Percentiles rank a stretch among this genome's conserved stretches.
Evolutionary conservation across 2,329 filamentous ascomycete genomes (phyloP).

Genomic region (Diaporthe australafricana): DNA sequence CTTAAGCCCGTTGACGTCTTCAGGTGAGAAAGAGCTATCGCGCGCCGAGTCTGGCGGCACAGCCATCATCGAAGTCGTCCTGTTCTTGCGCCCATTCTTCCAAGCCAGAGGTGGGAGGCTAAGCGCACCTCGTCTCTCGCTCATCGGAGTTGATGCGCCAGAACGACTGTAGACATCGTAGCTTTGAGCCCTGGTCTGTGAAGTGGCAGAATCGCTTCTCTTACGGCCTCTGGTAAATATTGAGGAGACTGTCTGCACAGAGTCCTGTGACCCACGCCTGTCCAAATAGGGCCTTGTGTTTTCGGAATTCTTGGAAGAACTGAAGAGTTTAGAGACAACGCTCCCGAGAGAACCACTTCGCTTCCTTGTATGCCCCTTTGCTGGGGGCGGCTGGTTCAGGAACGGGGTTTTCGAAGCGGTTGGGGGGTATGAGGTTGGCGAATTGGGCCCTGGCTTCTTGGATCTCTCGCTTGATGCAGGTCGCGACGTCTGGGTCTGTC

Average conservation of each 20-base stretch:
- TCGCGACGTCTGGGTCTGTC: slow-evolving; percentile 2
- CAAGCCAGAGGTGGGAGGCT: slow-evolving; percentile 33
- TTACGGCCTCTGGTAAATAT: slow-evolving; percentile 24
- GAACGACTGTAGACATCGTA: slow-evolving; percentile 32
- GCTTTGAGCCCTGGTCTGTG: slow-evolving; percentile 29
- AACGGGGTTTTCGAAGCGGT: slow-evolving; percentile 36
- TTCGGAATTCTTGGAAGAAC: slow-evolving; percentile 28
- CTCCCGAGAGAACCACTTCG: slow-evolving; percentile 30
- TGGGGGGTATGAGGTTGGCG: slow-evolving; percentile 34
- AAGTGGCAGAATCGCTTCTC: slow-evolving; percentile 10
- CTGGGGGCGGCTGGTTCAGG: slow-evolving; percentile 26
- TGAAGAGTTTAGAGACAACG: slow-evolving; percentile 34
- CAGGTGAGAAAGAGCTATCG: slow-evolving; percentile 23
- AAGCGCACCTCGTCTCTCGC: slow-evolving; percentile 24
- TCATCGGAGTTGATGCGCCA: slow-evolving; percentile 13
- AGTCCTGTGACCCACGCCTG: slow-evolving; percentile 28
- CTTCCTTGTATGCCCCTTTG: slow-evolving; percentile 25
- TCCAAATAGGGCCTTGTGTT: slow-evolving; percentile 23
- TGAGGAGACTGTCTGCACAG: slow-evolving; percentile 32
- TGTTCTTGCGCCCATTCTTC: slow-evolving; percentile 32
- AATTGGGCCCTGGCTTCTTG: slow-evolving; percentile 31
- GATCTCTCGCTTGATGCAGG: slow-evolving; percentile 21
- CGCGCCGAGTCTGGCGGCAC: slow-evolving; percentile 35
- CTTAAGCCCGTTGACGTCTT: not conserved
- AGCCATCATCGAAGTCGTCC: slow-evolving; percentile 37